Evolutionary conservation across 257 asterid species (phyloP).

Genomic region (Orobanche coerulescens): DNA sequence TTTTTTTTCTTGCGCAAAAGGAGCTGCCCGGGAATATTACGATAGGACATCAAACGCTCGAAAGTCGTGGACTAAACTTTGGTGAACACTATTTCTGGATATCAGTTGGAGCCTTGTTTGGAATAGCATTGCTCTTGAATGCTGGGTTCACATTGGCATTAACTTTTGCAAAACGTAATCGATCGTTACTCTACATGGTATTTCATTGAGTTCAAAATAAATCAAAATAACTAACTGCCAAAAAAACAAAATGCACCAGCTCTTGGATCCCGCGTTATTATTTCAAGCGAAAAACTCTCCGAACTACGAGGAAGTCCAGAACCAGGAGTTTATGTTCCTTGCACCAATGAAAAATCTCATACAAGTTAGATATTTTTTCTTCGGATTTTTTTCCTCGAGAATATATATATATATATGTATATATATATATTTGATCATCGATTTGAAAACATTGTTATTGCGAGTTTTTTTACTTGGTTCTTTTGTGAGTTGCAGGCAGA

Average conservation of each 20-base stretch:
- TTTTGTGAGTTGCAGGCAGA: conserved; percentile 29
- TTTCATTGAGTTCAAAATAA: neutral
- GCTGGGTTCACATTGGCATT: conserved; percentile 44
- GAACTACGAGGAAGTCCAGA: conserved; percentile 19
- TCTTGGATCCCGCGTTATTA: conserved; percentile 26
- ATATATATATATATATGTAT: neutral
- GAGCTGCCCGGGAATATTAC: conserved; percentile 31
- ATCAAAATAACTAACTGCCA: neutral
- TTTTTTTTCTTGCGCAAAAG: conserved; percentile 18
- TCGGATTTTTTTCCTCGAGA: neutral
- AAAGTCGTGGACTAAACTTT: conserved; percentile 41
- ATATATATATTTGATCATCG: too few species aligned
- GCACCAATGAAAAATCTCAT: neutral
- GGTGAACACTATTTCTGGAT: conserved; percentile 37
- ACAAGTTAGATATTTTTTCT: conserved; percentile 6
- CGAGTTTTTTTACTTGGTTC: neutral
- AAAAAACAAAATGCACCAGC: conserved; percentile 21
- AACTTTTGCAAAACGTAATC: conserved; percentile 40
- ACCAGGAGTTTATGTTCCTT: conserved; percentile 10
- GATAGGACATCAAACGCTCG: conserved; percentile 42
- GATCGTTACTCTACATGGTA: conserved; percentile 1
- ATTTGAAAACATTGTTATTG: neutral
- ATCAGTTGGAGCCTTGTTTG: conserved; percentile 44
- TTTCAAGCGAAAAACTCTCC: conserved; percentile 31
- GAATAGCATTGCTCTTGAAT: conserved; percentile 35